Percentiles rank a stretch among this genome's conserved stretches.
Evolutionary conservation across 305 asterid species (phyloP).

Genomic region (Galium porrigens): DNA sequence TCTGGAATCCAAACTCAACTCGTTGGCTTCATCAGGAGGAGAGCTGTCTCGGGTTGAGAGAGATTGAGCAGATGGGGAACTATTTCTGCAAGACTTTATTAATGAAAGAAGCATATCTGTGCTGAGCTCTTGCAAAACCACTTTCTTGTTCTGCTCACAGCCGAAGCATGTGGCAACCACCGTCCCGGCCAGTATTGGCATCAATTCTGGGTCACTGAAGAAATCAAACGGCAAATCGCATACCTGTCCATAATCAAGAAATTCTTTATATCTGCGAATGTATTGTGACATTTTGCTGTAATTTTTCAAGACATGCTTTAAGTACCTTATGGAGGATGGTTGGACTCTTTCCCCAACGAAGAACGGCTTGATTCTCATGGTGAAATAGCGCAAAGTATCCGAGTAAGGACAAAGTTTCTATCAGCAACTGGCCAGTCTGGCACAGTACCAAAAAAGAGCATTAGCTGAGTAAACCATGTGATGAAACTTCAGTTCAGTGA

Average conservation of each 20-base stretch:
- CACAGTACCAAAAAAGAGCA: not conserved
- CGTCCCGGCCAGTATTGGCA: constrained; percentile 80
- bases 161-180: constrained; percentile 80
- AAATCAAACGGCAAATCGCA: constrained; percentile 89
- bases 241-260: constrained; percentile 35
- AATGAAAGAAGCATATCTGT: constrained; percentile 85
- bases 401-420: constrained; percentile 74
- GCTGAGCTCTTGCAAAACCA: constrained; percentile 93
- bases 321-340: constrained; percentile 94
- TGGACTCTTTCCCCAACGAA: constrained; percentile 99
- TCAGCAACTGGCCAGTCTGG: constrained; percentile 68
- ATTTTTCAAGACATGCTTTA: not conserved
- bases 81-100: constrained; percentile 62
- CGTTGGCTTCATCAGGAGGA: constrained; percentile 32
- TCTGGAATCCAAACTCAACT: constrained; percentile 33
- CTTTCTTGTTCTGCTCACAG: constrained; percentile 80
- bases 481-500: not conserved
- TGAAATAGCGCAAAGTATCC: constrained; percentile 87
- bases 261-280: constrained; percentile 18
- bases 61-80: constrained; percentile 13
- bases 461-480: not conserved
- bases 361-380: constrained; percentile 83
- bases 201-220: constrained; percentile 86
- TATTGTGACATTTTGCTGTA: not conserved
- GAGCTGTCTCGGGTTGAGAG: constrained; percentile 19